phyloP scores from a whole-genome alignment of 1,284 basidiomycete species.

The Irpex sp. region DNA sequence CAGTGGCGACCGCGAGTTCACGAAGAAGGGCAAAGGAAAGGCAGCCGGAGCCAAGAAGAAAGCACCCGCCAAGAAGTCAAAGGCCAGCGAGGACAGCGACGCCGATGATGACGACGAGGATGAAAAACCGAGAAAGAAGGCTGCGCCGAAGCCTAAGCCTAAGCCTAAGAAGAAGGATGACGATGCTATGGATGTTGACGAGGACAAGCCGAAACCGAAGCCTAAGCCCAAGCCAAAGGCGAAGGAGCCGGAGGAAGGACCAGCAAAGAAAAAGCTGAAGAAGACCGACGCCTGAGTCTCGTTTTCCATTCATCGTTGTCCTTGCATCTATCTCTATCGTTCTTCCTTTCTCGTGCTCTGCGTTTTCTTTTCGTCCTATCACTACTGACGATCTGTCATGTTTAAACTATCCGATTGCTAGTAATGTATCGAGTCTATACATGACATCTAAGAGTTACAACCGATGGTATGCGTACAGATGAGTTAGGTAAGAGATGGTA shows the following conservation, averaged over 20 bases:
- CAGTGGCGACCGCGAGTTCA: constrained; percentile 62
- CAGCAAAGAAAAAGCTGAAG: constrained; percentile 70
- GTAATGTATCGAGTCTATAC: neutral
- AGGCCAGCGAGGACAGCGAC: constrained; percentile 26
- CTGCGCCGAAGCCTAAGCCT: constrained; percentile 28
- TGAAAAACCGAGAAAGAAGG: constrained; percentile 31
- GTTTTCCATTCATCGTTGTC: too few relatives aligned
- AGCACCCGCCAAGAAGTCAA: constrained; percentile 31
- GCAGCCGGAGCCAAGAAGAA: constrained; percentile 30
- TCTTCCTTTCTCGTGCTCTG: too few relatives aligned
- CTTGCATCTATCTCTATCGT: too few relatives aligned
- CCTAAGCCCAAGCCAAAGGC: constrained; percentile 36
- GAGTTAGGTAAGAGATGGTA: neutral
- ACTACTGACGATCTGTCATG: neutral
- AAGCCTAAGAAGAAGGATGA: constrained; percentile 43
- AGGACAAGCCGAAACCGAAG: constrained; percentile 41
- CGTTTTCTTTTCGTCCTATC: neutral
- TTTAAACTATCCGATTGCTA: neutral
- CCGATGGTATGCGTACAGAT: constrained; percentile 1
- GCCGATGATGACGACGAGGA: constrained; percentile 27
- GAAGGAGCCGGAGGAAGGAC: constrained; percentile 46
- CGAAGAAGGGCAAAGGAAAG: constrained; percentile 41
- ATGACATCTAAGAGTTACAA: neutral
- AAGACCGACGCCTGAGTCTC: constrained; percentile 22
- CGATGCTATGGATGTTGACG: constrained; percentile 26